Evolutionary conservation across 2,329 filamentous ascomycete species (phyloP).

Genomic region (Cryphonectria japonica): DNA sequence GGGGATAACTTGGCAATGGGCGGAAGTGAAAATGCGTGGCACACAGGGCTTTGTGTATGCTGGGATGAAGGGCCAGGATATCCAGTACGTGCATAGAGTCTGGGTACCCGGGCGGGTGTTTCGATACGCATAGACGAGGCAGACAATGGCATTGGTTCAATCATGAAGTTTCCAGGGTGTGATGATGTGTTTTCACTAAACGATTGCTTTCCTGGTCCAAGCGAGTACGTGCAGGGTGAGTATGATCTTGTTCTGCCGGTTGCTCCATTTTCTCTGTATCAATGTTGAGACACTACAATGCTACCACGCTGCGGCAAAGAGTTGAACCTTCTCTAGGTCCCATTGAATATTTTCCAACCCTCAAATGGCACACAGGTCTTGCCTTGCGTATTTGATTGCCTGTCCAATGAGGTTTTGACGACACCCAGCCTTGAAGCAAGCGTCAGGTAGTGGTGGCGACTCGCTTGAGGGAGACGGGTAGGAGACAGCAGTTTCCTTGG

Average conservation of each 20-base stretch:
- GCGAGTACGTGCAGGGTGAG: not conserved
- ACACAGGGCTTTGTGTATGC: conserved; percentile 18
- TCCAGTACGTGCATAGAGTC: conserved; percentile 19
- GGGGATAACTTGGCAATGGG: not conserved
- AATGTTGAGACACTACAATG: not conserved
- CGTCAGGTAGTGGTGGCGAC: not conserved
- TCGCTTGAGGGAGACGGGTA: not conserved
- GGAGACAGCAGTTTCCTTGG: not conserved
- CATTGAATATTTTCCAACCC: not conserved
- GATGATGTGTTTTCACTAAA: not conserved
- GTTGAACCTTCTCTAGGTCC: not conserved
- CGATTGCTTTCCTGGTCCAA: not conserved
- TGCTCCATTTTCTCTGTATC: not conserved
- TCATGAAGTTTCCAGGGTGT: not conserved
- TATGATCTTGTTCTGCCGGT: not conserved
- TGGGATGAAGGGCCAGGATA: conserved; percentile 1
- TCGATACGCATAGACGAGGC: conserved; percentile 36
- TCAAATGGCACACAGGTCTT: not conserved
- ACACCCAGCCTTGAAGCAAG: not conserved
- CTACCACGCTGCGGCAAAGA: not conserved
- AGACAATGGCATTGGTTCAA: conserved; percentile 32
- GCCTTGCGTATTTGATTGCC: not conserved
- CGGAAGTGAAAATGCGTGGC: not conserved
- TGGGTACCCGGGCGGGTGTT: conserved; percentile 23
- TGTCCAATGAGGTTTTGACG: not conserved